phyloP scores from a whole-genome alignment of 192 early-diverging fungal genomes.

The Coemansia sp. region DNA sequence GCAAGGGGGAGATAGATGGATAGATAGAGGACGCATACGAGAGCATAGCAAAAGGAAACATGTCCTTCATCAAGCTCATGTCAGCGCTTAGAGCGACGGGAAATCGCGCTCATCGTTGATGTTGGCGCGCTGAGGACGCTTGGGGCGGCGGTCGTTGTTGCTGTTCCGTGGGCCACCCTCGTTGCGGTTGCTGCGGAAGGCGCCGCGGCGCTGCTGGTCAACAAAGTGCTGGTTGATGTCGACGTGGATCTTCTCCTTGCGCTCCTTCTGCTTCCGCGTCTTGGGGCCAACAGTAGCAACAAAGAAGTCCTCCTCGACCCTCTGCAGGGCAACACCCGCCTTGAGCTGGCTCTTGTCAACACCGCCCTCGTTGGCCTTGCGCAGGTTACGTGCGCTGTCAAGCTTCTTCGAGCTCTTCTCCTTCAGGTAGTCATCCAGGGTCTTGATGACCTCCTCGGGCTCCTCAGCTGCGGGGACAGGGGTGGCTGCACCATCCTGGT shows the following conservation, averaged over 20 bases:
- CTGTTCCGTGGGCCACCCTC: slow-evolving; percentile 49
- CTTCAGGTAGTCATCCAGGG: slow-evolving; percentile 84
- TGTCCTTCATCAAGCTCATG: not conserved
- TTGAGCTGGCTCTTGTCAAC: slow-evolving; percentile 83
- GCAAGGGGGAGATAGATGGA: too few species aligned
- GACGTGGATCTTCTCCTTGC: slow-evolving; percentile 72
- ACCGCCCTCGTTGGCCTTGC: slow-evolving; percentile 89
- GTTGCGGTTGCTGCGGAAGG: slow-evolving; percentile 57
- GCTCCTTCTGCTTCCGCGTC: slow-evolving; percentile 63
- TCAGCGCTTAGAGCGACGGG: slow-evolving; percentile 59
- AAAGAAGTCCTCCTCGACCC: slow-evolving; percentile 73
- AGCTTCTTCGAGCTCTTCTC: slow-evolving; percentile 62
- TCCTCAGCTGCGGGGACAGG: slow-evolving; percentile 57
- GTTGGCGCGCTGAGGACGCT: slow-evolving; percentile 59
- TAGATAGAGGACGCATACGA: too few species aligned
- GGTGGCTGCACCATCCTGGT: slow-evolving; percentile 41
- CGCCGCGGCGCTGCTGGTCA: slow-evolving; percentile 64
- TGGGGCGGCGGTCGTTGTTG: slow-evolving; percentile 53
- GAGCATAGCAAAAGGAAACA: too few species aligned
- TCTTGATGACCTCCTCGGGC: slow-evolving; percentile 79
- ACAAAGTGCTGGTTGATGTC: slow-evolving; percentile 82
- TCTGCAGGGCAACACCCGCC: slow-evolving; percentile 67
- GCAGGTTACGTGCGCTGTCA: slow-evolving; percentile 60
- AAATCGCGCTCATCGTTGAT: slow-evolving; percentile 69
- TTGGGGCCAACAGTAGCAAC: slow-evolving; percentile 56